These are phyloP conservation scores for Picochlorum sp. DNA, from an alignment of 139 green algal species.

Conservation along the genomic window DNA sequence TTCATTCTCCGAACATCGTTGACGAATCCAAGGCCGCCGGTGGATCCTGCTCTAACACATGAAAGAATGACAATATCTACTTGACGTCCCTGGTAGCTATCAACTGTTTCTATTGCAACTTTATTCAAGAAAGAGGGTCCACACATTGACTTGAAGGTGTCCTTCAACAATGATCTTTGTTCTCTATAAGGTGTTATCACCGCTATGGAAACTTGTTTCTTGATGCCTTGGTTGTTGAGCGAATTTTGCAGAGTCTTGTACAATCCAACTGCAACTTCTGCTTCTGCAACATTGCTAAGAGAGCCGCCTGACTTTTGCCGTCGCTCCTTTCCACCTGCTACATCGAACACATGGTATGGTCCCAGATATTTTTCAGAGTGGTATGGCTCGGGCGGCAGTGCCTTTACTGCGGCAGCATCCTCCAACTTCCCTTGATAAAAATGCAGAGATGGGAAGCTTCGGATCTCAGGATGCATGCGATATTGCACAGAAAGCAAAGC, in stretches of 20 bases:
- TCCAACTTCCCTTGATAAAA: constrained; percentile 66
- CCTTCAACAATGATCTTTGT: constrained; percentile 52
- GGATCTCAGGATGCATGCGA: constrained; percentile 86
- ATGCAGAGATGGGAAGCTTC: constrained; percentile 62
- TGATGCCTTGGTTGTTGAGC: too few species aligned
- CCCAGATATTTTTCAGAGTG: constrained; percentile 50
- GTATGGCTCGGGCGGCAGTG: constrained; percentile 22
- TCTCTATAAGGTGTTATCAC: constrained; percentile 82
- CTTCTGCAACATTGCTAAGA: constrained; percentile 50
- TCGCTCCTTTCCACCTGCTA: constrained; percentile 38
- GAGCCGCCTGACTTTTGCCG: constrained; percentile 16
- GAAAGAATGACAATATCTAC: constrained; percentile 88
- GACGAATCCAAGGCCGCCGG: constrained; percentile 25
- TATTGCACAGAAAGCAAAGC: constrained; percentile 71
- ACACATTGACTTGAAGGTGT: constrained; percentile 41
- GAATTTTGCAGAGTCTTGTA: too few species aligned
- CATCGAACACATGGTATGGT: constrained; percentile 83
- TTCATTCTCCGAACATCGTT: constrained; percentile 72
- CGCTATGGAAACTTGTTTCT: constrained; percentile 30
- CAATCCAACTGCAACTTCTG: constrained; percentile 54
- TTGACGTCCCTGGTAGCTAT: constrained; percentile 89
- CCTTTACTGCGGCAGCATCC: constrained; percentile 21
- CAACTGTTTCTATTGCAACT: constrained; percentile 81
- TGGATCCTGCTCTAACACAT: constrained; percentile 53
- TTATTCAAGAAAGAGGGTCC: constrained; percentile 19